Evolutionary conservation across 2,329 filamentous ascomycete genomes (phyloP).

Genomic region (Thielaviopsis musarum): DNA sequence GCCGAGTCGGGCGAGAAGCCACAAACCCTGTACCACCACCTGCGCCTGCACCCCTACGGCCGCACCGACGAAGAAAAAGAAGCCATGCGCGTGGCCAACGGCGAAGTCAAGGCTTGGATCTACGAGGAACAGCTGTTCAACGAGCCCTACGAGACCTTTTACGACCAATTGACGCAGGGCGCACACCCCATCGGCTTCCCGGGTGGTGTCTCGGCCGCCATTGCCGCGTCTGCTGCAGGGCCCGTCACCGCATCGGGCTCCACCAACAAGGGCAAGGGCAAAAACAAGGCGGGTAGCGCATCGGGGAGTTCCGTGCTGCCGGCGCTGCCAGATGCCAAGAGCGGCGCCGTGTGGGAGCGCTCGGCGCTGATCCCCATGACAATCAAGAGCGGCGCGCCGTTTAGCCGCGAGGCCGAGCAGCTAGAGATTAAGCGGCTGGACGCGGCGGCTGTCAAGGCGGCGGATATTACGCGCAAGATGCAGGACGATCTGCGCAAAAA

Average conservation of each 20-base stretch:
- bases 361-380: constrained; percentile 59
- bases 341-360: constrained; percentile 42
- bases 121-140: constrained; percentile 96
- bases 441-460: constrained; percentile 47
- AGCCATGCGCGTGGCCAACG: constrained; percentile 38
- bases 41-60: constrained; percentile 83
- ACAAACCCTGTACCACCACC: constrained; percentile 83
- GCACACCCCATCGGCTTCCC: constrained; percentile 34
- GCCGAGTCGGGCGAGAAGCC: constrained; percentile 82
- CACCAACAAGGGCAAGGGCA: constrained; percentile 40
- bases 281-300: constrained; percentile 24
- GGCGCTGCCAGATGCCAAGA: constrained; percentile 21
- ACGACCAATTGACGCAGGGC: constrained; percentile 66
- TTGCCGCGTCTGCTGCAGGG: constrained; percentile 10
- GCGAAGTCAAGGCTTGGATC: constrained; percentile 57
- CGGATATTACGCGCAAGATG: constrained; percentile 41
- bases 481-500: constrained; percentile 46
- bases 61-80: constrained; percentile 59
- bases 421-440: constrained; percentile 42
- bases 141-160: constrained; percentile 86
- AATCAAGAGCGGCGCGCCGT: constrained; percentile 52
- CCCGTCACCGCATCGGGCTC: constrained; percentile 2
- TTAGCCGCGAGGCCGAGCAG: constrained; percentile 53
- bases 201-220: constrained; percentile 13
- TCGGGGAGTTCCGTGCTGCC: constrained; percentile 18